phyloP scores from a whole-genome alignment of 805 yeast genomes.

The Saturnispora diversa region DNA sequence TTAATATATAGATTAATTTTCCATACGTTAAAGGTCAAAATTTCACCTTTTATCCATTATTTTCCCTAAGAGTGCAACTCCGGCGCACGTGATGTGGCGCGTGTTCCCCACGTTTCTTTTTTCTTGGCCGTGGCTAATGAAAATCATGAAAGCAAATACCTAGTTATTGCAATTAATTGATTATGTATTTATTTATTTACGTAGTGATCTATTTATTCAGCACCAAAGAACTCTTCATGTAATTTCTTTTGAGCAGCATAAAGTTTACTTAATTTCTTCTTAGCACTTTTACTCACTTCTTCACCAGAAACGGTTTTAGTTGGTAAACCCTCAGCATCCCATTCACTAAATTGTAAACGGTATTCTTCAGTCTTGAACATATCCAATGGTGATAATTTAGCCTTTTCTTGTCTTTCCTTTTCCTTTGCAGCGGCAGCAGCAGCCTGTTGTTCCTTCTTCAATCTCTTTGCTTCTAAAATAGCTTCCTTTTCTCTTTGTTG shows the following conservation, averaged over 20 bases:
- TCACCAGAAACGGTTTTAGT: conserved; percentile 67
- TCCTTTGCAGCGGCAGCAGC: conserved; percentile 57
- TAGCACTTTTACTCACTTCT: conserved; percentile 76
- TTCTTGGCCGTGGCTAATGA: no score
- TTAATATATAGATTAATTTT: no score
- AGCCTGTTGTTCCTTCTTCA: conserved; percentile 51
- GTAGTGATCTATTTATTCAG: neutral
- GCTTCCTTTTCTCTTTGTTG: conserved; percentile 55
- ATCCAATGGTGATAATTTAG: conserved; percentile 60
- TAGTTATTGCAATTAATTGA: no score
- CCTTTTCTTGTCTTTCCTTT: conserved; percentile 53
- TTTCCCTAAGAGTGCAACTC: no score
- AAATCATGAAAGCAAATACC: no score
- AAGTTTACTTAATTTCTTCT: conserved; percentile 73
- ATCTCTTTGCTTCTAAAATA: conserved; percentile 30
- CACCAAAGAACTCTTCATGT: conserved; percentile 65
- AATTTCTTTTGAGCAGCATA: conserved; percentile 77
- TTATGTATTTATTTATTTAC: no score
- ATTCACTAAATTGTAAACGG: conserved; percentile 44
- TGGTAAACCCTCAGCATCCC: conserved; percentile 86
- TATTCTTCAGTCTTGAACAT: conserved; percentile 54
- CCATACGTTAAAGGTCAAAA: no score
- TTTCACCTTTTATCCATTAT: no score
- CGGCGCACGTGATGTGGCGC: no score
- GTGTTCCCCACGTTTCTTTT: no score